Percentiles rank a stretch among this genome's conserved stretches.
phyloP scores from a whole-genome alignment of 371 early-diverging fungal species.

The Circinella minor region DNA sequence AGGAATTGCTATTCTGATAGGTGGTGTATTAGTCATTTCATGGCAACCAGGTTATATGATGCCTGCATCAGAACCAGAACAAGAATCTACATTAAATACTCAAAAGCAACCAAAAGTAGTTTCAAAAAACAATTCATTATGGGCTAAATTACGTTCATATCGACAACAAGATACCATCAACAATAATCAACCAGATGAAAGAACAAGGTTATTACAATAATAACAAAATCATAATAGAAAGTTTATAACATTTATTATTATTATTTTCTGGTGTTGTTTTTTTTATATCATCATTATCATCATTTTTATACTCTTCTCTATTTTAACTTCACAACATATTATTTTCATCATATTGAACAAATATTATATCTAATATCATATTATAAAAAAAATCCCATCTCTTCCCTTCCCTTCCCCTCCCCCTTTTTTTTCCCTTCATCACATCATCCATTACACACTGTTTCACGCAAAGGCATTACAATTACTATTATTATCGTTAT shows the following conservation, averaged over 20 bases:
- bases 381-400: no score
- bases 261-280: background rate
- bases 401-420: background rate
- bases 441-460: background rate
- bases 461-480: no score
- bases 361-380: no score
- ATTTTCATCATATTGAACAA: no score
- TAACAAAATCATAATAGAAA: background rate
- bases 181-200: background rate
- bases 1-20: slow-evolving; percentile 68
- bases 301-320: no score
- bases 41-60: slow-evolving; percentile 40
- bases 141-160: slow-evolving; percentile 3
- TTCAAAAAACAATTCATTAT: background rate
- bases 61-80: background rate
- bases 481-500: no score
- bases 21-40: slow-evolving; percentile 73
- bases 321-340: background rate
- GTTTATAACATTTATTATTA: background rate
- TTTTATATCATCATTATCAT: no score
- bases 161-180: background rate
- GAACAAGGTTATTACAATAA: background rate
- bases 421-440: background rate
- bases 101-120: slow-evolving; percentile 2
- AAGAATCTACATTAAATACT: background rate